Evolutionary conservation across 1,284 basidiomycete genomes (phyloP).

Genomic region (Cerrena zonata): DNA sequence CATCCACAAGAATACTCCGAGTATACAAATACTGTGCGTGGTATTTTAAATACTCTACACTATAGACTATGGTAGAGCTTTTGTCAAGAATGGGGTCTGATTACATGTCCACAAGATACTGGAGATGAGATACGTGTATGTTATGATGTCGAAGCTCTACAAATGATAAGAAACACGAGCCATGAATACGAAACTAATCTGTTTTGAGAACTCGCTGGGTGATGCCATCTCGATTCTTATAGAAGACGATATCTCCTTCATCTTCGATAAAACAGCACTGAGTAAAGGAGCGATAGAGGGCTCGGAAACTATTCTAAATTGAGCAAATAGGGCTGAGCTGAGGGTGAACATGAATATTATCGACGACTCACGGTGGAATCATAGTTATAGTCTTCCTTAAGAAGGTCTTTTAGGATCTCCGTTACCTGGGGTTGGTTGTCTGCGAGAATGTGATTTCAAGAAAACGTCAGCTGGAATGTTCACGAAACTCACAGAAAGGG

Average conservation of each 20-base stretch:
- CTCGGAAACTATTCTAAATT: conserved; percentile 24
- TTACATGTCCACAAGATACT: not conserved
- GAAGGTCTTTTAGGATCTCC: conserved; percentile 22
- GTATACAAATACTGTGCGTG: not conserved
- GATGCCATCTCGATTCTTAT: conserved; percentile 59
- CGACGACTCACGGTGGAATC: conserved; percentile 38
- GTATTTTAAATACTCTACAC: not conserved
- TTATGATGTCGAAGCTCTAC: not conserved
- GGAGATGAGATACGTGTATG: not conserved
- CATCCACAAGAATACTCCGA: too few species aligned
- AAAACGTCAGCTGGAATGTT: not conserved
- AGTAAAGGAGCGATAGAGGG: conserved; percentile 33
- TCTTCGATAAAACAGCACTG: conserved; percentile 63
- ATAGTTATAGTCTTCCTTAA: conserved; percentile 33
- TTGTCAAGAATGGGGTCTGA: not conserved
- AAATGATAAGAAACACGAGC: not conserved
- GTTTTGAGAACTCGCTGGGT: conserved; percentile 18
- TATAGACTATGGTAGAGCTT: not conserved
- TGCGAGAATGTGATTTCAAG: conserved; percentile 9
- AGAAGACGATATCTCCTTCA: conserved; percentile 71
- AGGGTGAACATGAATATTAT: not conserved
- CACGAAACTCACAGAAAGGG: conserved; percentile 18
- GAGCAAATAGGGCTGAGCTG: too few species aligned
- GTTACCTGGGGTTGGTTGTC: conserved; percentile 31
- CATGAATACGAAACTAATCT: not conserved